Evolutionary conservation across 2,329 filamentous ascomycete species (phyloP).

Genomic region (Fusarium clavum): DNA sequence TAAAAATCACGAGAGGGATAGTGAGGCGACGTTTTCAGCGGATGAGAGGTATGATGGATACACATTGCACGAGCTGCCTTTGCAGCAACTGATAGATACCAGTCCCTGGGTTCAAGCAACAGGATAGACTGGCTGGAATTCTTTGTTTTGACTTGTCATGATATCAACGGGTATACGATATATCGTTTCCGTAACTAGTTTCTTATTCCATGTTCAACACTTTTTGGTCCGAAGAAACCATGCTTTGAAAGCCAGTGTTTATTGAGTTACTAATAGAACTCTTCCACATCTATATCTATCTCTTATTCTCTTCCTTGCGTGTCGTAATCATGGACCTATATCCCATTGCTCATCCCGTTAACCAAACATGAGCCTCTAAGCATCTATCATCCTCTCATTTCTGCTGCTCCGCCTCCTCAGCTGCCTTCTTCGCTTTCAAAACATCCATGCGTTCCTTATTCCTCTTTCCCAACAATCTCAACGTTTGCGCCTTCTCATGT

Average conservation of each 20-base stretch:
- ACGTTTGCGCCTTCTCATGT: conserved; percentile 73
- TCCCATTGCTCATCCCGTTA: not conserved
- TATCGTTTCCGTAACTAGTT: conserved; percentile 40
- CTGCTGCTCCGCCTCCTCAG: conserved; percentile 22
- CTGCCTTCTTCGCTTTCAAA: conserved; percentile 52
- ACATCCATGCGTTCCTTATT: conserved; percentile 72
- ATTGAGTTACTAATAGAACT: conserved; percentile 3
- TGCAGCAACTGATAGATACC: conserved; percentile 38
- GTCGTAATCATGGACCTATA: not conserved
- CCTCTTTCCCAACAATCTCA: conserved; percentile 74
- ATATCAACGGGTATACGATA: conserved; percentile 47
- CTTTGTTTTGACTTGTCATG: conserved; percentile 43
- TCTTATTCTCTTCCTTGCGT: too few species aligned
- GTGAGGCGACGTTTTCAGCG: conserved; percentile 19
- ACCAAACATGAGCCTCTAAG: not conserved
- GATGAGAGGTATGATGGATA: conserved; percentile 32
- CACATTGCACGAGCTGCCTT: conserved; percentile 15
- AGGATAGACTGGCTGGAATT: conserved; percentile 25
- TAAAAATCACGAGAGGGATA: conserved; percentile 26
- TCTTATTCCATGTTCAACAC: conserved; percentile 32
- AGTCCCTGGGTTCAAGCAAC: conserved; percentile 21
- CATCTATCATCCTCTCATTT: conserved; percentile 1
- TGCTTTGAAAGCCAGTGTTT: not conserved
- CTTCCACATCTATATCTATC: not conserved
- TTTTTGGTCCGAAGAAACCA: conserved; percentile 9